Base-by-base conservation (phyloP, 768 basidiomycete species). In the Rossbeevera mucosa region DNA sequence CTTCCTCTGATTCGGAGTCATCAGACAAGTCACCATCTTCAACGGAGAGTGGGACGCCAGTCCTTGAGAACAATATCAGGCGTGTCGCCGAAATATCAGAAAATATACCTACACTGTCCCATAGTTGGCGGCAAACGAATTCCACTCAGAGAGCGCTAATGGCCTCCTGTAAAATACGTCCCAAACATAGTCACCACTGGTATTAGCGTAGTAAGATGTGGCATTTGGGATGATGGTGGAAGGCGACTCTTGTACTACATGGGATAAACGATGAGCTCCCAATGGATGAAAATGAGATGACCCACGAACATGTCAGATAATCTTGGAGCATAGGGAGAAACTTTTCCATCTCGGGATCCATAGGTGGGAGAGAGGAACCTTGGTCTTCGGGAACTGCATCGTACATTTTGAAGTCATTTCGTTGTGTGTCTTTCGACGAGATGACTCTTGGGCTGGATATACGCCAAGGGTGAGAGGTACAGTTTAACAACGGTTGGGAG, bases 111-210 rank as follows among this genome's bases (percentile, higher is more conserved):
- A 91, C 88, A 87, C 62, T 0, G 81, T 89, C 18, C 77, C 89
- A 50, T 86, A 70, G 43, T 77, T 77, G 5, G 80, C 79, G 1
- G 73, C 74, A 7, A 72, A 74, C 18, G 78, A 74, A 50, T 80
- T 80, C 77, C 83, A 82, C 66, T 86, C 82, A 16, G 74, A 75
- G 36, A 81, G 65, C 11, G 80, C 76, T 18, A 76, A 75, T 0
- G 84, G 83, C 21, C 82, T 75, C 56, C 85, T 86, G 59, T 88
- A 90, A 62, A 90, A 91, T 20, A 91, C 80, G 60, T 91, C 89
- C 81, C 85, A 91, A 21, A 91, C 89, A 57, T 88, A 91, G 59
- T 90, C 89, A 24, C 76, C 76, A 4, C 64, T n/a, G 51, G 59
- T 20, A 13, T 33, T 1, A 5, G 14, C 29, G 40, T 51, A 12